A percentile compares a stretch with the other conserved stretches of the same genome.
Evolutionary conservation across 106 monocot species (phyloP).

Genomic region (Phalaenopsis aphrodite): DNA sequence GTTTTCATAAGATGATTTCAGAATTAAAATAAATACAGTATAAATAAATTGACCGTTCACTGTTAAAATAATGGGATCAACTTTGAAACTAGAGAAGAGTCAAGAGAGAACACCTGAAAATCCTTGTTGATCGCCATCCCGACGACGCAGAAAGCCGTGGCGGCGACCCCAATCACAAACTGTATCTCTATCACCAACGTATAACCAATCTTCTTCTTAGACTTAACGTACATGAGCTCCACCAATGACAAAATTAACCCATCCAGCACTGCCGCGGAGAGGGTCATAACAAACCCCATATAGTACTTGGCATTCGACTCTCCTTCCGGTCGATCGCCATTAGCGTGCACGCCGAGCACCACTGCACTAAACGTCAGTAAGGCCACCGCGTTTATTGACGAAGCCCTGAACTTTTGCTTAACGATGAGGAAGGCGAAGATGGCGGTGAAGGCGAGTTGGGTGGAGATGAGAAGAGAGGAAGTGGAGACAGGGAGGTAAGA

Average conservation of each 20-base stretch:
- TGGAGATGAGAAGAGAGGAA: conserved; percentile 8
- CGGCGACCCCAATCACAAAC: conserved; percentile 12
- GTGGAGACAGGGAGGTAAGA: conserved; percentile 14
- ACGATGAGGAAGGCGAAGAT: conserved; percentile 4
- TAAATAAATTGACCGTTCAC: no score
- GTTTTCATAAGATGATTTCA: no score
- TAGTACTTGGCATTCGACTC: conserved; percentile 3
- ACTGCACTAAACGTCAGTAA: conserved; percentile 1
- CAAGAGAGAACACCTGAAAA: conserved; percentile 18
- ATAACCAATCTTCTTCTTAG: background rate
- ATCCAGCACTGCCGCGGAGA: conserved; percentile 10
- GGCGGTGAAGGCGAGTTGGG: conserved; percentile 10
- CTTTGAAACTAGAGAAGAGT: no score
- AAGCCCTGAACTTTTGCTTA: background rate
- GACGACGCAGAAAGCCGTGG: conserved; percentile 20
- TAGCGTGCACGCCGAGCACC: conserved; percentile 5
- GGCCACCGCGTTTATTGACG: conserved; percentile 6
- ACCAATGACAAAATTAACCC: conserved; percentile 20
- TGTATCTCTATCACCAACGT: conserved; percentile 13
- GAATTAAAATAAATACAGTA: no score
- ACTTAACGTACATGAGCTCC: conserved; percentile 22
- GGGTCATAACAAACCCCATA: conserved; percentile 14
- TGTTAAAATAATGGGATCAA: no score
- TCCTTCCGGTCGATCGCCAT: background rate
- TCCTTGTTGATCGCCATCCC: conserved; percentile 25